Evolutionary conservation across 805 yeast species (phyloP).

Genomic region (Yarrowia alimentaria): DNA sequence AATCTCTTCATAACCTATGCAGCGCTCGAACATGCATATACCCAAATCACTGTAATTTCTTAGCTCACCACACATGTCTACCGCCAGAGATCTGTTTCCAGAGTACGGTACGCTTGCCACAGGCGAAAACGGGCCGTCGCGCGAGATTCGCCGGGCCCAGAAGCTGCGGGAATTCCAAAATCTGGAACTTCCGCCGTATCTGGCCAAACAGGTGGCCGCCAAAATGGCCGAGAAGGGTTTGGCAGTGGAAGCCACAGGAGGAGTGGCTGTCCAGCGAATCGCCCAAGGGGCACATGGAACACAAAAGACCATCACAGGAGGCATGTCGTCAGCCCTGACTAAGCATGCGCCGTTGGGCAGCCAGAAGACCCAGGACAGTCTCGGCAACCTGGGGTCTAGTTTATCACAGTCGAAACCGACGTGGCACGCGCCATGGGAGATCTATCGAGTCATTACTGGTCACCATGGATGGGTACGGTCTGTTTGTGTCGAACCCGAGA

Average conservation of each 20-base stretch:
- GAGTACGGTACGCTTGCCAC: conserved; percentile 18
- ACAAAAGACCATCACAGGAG: conserved; percentile 7
- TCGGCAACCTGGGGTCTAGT: conserved; percentile 19
- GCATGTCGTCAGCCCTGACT: conserved; percentile 7
- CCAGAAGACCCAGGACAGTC: conserved; percentile 14
- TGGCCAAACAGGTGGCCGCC: conserved; percentile 27
- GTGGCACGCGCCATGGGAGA: conserved; percentile 67
- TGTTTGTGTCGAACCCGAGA: conserved; percentile 79
- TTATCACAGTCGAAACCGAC: conserved; percentile 34
- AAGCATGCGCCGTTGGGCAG: not conserved
- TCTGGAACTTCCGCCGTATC: conserved; percentile 24
- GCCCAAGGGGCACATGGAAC: conserved; percentile 10
- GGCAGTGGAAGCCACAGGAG: conserved; percentile 21
- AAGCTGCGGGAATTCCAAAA: conserved; percentile 22
- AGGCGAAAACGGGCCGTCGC: conserved; percentile 11
- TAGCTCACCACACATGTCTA: conserved; percentile 3
- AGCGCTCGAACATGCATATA: too few relatives aligned
- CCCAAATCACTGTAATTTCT: too few relatives aligned
- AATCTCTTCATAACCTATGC: conserved; percentile 21
- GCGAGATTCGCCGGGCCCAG: conserved; percentile 14
- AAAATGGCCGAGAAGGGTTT: conserved; percentile 28
- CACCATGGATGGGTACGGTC: conserved; percentile 92
- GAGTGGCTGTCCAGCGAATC: conserved; percentile 12
- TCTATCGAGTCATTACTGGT: conserved; percentile 73
- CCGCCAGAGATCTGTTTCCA: conserved; percentile 14